These are phyloP conservation scores for Xerocomellus chrysenteron DNA, from an alignment of 768 basidiomycete species.

Conservation along the genomic window DNA sequence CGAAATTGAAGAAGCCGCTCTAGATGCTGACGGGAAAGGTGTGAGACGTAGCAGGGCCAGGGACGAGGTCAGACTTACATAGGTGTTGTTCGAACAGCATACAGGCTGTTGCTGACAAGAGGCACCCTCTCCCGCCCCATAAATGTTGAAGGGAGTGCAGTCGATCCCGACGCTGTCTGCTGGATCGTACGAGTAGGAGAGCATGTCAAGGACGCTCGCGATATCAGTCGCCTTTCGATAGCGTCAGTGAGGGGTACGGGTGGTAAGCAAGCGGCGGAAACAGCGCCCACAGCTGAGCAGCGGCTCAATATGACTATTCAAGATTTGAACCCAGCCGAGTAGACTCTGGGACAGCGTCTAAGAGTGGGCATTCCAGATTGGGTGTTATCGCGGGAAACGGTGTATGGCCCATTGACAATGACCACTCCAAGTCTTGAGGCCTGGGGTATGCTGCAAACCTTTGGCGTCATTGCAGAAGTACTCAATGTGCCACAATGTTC, in stretches of 20 bases:
- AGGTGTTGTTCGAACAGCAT: constrained; percentile 20
- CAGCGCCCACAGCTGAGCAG: too few relatives aligned
- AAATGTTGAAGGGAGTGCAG: constrained; percentile 23
- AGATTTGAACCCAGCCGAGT: too few relatives aligned
- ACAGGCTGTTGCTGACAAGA: constrained; percentile 26
- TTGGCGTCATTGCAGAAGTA: too few relatives aligned
- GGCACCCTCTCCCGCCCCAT: constrained; percentile 20
- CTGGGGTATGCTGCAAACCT: too few relatives aligned
- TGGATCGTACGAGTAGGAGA: constrained; percentile 14
- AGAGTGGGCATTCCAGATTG: too few relatives aligned
- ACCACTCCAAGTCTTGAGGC: too few relatives aligned
- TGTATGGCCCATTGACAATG: too few relatives aligned
- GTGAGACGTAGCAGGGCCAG: background rate
- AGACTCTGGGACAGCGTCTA: too few relatives aligned
- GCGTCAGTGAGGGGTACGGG: background rate
- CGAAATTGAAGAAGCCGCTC: constrained; percentile 19
- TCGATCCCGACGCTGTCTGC: constrained; percentile 23
- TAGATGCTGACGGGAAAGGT: background rate
- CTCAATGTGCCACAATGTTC: too few relatives aligned
- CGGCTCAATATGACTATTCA: too few relatives aligned
- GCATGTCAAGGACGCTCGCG: background rate
- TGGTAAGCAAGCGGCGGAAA: background rate
- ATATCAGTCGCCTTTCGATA: constrained; percentile 13
- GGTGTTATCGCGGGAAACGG: too few relatives aligned
- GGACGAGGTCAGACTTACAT: constrained; percentile 15